Conservation (phyloP, 2,329 filamentous ascomycete genomes). For the Leptographium lundbergii region DNA sequence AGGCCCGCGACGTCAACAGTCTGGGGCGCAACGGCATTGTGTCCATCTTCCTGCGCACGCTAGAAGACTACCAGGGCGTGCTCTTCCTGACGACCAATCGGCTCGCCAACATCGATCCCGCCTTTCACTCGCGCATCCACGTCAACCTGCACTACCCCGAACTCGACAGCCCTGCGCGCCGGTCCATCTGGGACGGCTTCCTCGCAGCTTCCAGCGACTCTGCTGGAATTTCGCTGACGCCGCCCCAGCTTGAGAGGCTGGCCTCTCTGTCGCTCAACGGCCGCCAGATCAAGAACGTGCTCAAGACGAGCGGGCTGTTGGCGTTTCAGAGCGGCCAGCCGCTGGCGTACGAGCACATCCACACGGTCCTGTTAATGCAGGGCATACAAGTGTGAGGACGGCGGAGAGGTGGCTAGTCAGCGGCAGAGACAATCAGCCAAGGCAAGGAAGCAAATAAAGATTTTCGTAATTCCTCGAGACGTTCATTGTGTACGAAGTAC, state of each 20-base stretch:
- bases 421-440: too few relatives aligned
- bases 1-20: constrained; percentile 15
- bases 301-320: not conserved
- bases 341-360: not conserved
- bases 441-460: too few relatives aligned
- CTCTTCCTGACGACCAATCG: constrained; percentile 38
- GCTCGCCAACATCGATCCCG: constrained; percentile 29
- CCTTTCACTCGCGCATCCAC: constrained; percentile 35
- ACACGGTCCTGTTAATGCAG: constrained; percentile 11
- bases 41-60: constrained; percentile 25
- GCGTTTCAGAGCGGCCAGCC: not conserved
- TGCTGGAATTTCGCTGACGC: not conserved
- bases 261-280: not conserved
- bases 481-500: too few relatives aligned
- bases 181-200: not conserved
- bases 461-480: too few relatives aligned
- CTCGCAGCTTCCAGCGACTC: too few relatives aligned
- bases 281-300: not conserved
- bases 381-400: too few relatives aligned
- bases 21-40: constrained; percentile 28
- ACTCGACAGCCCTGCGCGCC: not conserved
- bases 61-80: constrained; percentile 36
- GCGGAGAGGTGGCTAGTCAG: too few relatives aligned
- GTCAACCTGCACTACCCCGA: constrained; percentile 30
- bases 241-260: not conserved